phyloP scores from a whole-genome alignment of 371 early-diverging fungal species.

The Mortierella polycephala region DNA sequence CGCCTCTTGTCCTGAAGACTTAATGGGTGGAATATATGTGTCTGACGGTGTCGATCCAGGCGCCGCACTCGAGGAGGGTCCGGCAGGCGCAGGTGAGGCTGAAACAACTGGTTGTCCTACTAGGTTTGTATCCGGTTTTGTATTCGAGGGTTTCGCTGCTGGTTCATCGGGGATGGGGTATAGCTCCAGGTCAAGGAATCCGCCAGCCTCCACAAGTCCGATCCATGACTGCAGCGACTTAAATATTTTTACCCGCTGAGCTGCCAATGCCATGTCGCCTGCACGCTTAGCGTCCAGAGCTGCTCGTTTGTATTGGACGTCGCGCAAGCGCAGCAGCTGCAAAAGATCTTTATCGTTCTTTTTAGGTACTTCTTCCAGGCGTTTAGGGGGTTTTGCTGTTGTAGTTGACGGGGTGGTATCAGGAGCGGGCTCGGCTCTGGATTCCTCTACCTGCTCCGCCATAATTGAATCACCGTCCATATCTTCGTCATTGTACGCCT shows the following conservation, averaged over 20 bases:
- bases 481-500: constrained; percentile 22
- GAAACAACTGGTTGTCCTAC: background rate
- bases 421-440: background rate
- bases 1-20: constrained; percentile 13
- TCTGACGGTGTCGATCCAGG: background rate
- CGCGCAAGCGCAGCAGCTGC: constrained; percentile 27
- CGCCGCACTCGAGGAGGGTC: background rate
- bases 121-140: background rate
- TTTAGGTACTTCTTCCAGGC: constrained; percentile 20
- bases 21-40: constrained; percentile 14
- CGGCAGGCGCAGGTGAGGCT: background rate
- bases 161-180: constrained; percentile 52
- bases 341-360: constrained; percentile 28
- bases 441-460: constrained; percentile 10
- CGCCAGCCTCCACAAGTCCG: constrained; percentile 39
- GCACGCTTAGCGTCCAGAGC: constrained; percentile 32
- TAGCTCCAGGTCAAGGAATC: constrained; percentile 43
- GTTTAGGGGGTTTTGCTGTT: constrained; percentile 15
- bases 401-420: background rate
- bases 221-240: constrained; percentile 37
- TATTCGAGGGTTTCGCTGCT: background rate
- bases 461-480: constrained; percentile 27
- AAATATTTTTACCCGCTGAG: constrained; percentile 31
- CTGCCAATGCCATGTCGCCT: constrained; percentile 30
- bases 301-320: constrained; percentile 38